phyloP scores from a whole-genome alignment of 2,329 filamentous ascomycete genomes.

The Penicillium expansum region DNA sequence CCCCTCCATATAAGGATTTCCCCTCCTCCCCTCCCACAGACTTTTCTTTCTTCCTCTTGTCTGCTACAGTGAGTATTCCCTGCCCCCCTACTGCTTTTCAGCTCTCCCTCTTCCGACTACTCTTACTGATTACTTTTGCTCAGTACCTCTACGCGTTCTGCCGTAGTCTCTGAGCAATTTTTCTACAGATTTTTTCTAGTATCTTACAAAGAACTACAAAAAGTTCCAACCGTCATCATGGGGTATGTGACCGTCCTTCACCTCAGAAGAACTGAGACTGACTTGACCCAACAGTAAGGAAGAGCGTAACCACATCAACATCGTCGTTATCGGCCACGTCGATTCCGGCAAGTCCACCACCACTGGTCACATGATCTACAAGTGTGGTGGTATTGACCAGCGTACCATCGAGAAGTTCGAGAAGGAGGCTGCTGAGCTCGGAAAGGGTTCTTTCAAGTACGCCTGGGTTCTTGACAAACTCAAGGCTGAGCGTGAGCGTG shows the following conservation, averaged over 20 bases:
- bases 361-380: slow-evolving; percentile 97
- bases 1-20: slow-evolving; percentile 50
- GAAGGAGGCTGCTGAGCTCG: slow-evolving; percentile 99
- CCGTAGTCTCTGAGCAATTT: slow-evolving; percentile 52
- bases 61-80: slow-evolving; percentile 48
- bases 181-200: slow-evolving; percentile 43
- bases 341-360: slow-evolving; percentile 99
- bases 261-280: neutral
- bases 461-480: slow-evolving; percentile 99
- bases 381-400: slow-evolving; percentile 99
- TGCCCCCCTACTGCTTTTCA: slow-evolving; percentile 24
- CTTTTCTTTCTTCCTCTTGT: slow-evolving; percentile 41
- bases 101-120: slow-evolving; percentile 21
- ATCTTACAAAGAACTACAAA: slow-evolving; percentile 50
- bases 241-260: slow-evolving; percentile 49
- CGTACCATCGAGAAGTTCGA: slow-evolving; percentile 99
- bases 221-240: slow-evolving; percentile 55
- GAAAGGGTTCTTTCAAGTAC: slow-evolving; percentile 99
- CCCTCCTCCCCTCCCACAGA: slow-evolving; percentile 44
- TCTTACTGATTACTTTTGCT: slow-evolving; percentile 27
- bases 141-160: slow-evolving; percentile 52
- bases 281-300: slow-evolving; percentile 66
- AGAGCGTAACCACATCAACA: slow-evolving; percentile 93
- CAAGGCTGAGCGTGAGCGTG: slow-evolving; percentile 99
- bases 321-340: slow-evolving; percentile 99